These are phyloP conservation scores for Saccharum officinarum DNA, from an alignment of 176 grass and related monocot genomes.

Conservation along the genomic window DNA sequence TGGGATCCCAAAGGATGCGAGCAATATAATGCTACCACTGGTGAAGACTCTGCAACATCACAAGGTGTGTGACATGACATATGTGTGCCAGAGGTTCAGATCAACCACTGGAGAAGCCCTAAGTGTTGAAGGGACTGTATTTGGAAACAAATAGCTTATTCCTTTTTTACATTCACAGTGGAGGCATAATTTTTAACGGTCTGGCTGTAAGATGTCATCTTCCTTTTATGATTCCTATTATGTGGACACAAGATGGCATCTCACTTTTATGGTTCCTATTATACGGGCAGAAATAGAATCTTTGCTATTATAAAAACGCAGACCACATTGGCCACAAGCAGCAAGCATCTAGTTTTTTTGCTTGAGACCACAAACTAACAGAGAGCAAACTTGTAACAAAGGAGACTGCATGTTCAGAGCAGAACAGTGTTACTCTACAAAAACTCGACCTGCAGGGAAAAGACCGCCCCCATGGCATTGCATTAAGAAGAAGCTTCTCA, in stretches of 20 bases:
- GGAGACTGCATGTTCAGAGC: neutral
- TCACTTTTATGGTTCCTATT: constrained; percentile 8
- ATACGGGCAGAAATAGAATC: neutral
- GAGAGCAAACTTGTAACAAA: neutral
- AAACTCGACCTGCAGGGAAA: neutral
- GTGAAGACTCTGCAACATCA: neutral
- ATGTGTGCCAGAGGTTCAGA: neutral
- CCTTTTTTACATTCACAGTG: neutral
- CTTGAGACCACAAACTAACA: neutral
- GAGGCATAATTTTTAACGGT: no score
- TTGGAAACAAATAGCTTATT: neutral
- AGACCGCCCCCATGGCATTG: neutral
- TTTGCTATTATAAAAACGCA: constrained; percentile 18
- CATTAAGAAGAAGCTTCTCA: neutral
- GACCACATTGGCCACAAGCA: constrained; percentile 7
- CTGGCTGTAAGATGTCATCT: neutral
- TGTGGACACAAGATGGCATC: constrained; percentile 11
- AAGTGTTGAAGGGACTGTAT: neutral
- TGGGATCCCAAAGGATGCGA: neutral
- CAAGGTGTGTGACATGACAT: neutral
- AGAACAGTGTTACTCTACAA: constrained; percentile 4
- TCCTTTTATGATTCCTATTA: constrained; percentile 15
- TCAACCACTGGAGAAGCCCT: neutral
- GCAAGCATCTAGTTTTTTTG: constrained; percentile 5
- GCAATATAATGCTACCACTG: neutral